These are phyloP conservation scores for Fusarium sp. DNA, from an alignment of 2,329 filamentous ascomycete genomes.

Conservation along the genomic window DNA sequence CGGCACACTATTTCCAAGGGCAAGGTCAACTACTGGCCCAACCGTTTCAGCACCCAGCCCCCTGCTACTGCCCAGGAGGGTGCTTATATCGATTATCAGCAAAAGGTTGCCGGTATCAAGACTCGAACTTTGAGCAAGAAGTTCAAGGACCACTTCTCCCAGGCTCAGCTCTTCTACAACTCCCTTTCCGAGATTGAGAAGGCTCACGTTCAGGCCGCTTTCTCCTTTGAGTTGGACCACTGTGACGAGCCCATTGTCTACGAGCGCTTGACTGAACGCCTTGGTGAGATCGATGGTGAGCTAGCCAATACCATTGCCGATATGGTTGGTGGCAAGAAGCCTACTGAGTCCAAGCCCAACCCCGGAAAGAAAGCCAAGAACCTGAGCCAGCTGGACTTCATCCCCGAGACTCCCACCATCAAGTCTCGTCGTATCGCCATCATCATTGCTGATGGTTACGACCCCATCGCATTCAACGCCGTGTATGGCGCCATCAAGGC, in stretches of 20 bases:
- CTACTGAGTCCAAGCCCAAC: slow-evolving; percentile 69
- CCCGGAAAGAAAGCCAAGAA: slow-evolving; percentile 76
- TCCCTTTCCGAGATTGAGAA: slow-evolving; percentile 77
- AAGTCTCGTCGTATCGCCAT: slow-evolving; percentile 79
- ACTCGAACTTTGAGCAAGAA: slow-evolving; percentile 76
- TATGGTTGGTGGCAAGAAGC: slow-evolving; percentile 74
- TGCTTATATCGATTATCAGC: slow-evolving; percentile 74
- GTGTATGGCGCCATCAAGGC: slow-evolving; percentile 74
- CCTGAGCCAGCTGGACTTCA: slow-evolving; percentile 77
- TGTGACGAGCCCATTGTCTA: slow-evolving; percentile 85
- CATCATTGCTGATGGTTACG: slow-evolving; percentile 82
- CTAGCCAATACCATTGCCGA: slow-evolving; percentile 78
- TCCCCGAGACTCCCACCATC: slow-evolving; percentile 74
- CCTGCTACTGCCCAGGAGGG: slow-evolving; percentile 73
- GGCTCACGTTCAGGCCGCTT: slow-evolving; percentile 77
- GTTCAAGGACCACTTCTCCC: slow-evolving; percentile 82
- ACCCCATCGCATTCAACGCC: slow-evolving; percentile 72
- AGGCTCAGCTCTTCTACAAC: slow-evolving; percentile 88
- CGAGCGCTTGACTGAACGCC: slow-evolving; percentile 74
- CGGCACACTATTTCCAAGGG: slow-evolving; percentile 79
- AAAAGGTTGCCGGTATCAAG: slow-evolving; percentile 78
- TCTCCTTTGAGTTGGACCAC: slow-evolving; percentile 83
- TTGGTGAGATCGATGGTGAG: slow-evolving; percentile 78
- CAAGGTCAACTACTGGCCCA: slow-evolving; percentile 75
- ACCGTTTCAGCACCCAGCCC: slow-evolving; percentile 72